A percentile compares a stretch with the other conserved stretches of the same genome.
Conservation (phyloP, 129 eudicot genomes). For the Artemisia annua region DNA sequence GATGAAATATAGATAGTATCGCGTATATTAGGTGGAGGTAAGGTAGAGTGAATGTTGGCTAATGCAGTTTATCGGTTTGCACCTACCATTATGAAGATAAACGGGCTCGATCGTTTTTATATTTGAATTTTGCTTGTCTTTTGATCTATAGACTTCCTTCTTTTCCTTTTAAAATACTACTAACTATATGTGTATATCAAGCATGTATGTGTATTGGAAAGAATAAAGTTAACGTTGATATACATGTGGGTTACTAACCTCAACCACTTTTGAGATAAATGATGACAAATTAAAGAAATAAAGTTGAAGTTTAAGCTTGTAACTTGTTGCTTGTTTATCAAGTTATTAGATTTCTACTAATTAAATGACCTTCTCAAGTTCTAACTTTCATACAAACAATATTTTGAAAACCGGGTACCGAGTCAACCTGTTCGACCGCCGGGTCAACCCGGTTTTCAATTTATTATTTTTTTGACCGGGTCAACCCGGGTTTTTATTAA, state of each 20-base stretch:
- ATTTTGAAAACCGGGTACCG: too few species aligned
- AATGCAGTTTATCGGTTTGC: constrained; percentile 49
- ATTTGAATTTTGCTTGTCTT: not conserved
- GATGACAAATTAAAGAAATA: not conserved
- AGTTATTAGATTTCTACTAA: not conserved
- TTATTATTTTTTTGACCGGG: too few species aligned
- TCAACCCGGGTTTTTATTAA: too few species aligned
- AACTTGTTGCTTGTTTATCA: not conserved
- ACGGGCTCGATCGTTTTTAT: not conserved
- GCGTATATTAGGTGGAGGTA: constrained; percentile 23
- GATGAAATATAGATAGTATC: constrained; percentile 10
- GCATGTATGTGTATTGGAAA: not conserved
- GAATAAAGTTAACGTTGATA: not conserved
- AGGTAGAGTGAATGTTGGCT: constrained; percentile 49
- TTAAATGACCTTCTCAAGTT: not conserved
- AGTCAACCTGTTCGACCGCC: too few species aligned
- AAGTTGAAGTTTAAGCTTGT: not conserved
- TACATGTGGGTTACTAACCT: constrained; percentile 13
- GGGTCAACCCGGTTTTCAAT: too few species aligned
- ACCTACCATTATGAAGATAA: constrained; percentile 34
- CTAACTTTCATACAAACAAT: too few species aligned
- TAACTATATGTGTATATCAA: too few species aligned
- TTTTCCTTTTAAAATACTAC: not conserved
- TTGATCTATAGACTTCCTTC: not conserved
- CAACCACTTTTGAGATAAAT: constrained; percentile 10